Evolutionary conservation across 495 filamentous ascomycete species (phyloP), one percentile per base, ranked within the genome.

Genomic region (Choiromyces venosus): DNA sequence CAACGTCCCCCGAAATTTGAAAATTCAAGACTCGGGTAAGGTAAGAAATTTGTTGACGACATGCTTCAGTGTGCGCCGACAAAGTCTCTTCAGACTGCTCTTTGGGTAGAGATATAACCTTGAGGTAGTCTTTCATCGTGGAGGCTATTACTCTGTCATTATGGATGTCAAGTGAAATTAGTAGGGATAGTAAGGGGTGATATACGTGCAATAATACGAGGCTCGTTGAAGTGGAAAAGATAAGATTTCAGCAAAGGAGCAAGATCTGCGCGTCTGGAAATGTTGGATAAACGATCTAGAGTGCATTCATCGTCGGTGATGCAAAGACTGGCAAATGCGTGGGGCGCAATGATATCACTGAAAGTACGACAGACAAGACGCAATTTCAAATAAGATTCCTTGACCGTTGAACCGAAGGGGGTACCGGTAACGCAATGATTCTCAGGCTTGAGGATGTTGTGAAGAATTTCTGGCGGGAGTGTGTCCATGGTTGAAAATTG

Each of bases 311-410:
- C 3, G 12, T 61, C 52, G 25, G 52, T 61, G 52, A 61, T 61
- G 52, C 52, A 33, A 16, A 61, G 52, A 33, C 25, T 61, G 25
- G 52, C 52, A 33, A 61, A 61, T 61, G 52, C 52, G 12, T 61
- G 52, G 5, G 52, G 52, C 25, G 52, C 52, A 61, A 61, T 61
- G 18, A 61, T 61, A 33, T 61, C 52, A 33, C 52, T 61, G 12
- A 61, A 61, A 16, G 52, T 61, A 61, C 52, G 52, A 18, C 52
- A 61, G 52, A 61, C 52, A 61, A 61, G 52, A 33, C 52, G 52
- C 52, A 61, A 61, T 61, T 29, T 61, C 52, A 61, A 33, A 16
- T 61, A 61, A 4, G 52, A 33, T 61, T n/a, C 52, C 25, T 61
- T 61, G 52, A 2, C 3, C 25, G 12, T 6, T 61, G 52, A 33